phyloP scores from a whole-genome alignment of 331 rosid species.

The Cucumis variabilis region DNA sequence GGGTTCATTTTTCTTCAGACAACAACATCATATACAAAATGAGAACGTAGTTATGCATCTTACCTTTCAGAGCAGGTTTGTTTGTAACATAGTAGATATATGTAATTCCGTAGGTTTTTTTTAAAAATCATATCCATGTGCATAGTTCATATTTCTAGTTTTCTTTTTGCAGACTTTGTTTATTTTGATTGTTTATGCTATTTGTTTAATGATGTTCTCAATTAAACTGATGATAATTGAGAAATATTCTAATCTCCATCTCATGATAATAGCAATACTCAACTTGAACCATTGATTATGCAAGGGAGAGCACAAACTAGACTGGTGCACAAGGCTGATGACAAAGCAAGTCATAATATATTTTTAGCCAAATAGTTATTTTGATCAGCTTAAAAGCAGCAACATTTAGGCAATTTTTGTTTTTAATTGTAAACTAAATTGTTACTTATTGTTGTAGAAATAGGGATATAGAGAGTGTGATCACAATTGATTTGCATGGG shows the following conservation, averaged over 20 bases:
- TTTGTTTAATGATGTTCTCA: too few species aligned
- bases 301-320: constrained; percentile 73
- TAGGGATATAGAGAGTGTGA: constrained; percentile 81
- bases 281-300: constrained; percentile 23
- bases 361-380: constrained; percentile 78
- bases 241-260: too few species aligned
- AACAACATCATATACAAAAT: constrained; percentile 62
- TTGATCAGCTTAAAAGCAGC: constrained; percentile 10
- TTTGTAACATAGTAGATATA: constrained; percentile 6
- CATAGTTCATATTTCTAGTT: neutral
- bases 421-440: constrained; percentile 42
- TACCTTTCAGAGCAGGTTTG: constrained; percentile 94
- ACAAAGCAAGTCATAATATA: constrained; percentile 85
- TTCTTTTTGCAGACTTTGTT: too few species aligned
- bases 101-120: neutral
- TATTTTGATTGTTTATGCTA: too few species aligned
- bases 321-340: constrained; percentile 80
- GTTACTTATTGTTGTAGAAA: constrained; percentile 64
- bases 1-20: constrained; percentile 63
- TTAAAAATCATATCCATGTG: neutral
- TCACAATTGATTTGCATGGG: constrained; percentile 97
- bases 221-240: too few species aligned
- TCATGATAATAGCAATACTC: too few species aligned
- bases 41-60: constrained; percentile 72
- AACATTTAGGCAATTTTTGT: constrained; percentile 22